Evolutionary conservation across 139 green algal species (phyloP).

Genomic region (Tetradesmus obliquus): DNA sequence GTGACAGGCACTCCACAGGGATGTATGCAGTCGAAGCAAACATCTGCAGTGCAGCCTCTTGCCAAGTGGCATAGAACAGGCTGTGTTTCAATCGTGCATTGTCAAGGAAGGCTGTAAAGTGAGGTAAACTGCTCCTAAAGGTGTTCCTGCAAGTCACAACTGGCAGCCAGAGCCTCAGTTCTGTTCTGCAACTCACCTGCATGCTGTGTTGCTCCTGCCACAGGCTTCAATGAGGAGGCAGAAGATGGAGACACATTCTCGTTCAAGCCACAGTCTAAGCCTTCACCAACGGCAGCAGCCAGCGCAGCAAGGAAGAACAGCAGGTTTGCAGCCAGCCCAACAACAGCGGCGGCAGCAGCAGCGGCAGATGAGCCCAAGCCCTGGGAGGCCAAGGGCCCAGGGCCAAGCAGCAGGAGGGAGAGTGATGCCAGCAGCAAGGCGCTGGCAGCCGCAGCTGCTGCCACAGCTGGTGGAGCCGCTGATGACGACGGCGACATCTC

Average conservation of each 20-base stretch:
- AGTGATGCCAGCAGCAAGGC: background rate
- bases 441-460: background rate
- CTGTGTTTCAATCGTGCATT: too few species aligned
- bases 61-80: too few species aligned
- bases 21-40: too few species aligned
- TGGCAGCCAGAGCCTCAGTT: background rate
- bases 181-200: background rate
- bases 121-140: background rate
- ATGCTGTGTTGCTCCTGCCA: background rate
- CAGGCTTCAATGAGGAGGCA: slow-evolving; percentile 50
- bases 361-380: background rate
- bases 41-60: too few species aligned
- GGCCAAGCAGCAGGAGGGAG: background rate
- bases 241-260: background rate
- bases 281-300: background rate
- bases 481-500: slow-evolving; percentile 49
- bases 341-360: background rate
- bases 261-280: background rate
- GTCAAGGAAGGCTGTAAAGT: too few species aligned
- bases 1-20: too few species aligned
- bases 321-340: background rate
- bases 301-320: background rate
- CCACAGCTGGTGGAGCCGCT: background rate
- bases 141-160: background rate
- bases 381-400: background rate